Percentiles rank a stretch among this genome's conserved stretches.
Evolutionary conservation across 2,329 filamentous ascomycete species (phyloP).

Genomic region (Colletotrichum sublineola): DNA sequence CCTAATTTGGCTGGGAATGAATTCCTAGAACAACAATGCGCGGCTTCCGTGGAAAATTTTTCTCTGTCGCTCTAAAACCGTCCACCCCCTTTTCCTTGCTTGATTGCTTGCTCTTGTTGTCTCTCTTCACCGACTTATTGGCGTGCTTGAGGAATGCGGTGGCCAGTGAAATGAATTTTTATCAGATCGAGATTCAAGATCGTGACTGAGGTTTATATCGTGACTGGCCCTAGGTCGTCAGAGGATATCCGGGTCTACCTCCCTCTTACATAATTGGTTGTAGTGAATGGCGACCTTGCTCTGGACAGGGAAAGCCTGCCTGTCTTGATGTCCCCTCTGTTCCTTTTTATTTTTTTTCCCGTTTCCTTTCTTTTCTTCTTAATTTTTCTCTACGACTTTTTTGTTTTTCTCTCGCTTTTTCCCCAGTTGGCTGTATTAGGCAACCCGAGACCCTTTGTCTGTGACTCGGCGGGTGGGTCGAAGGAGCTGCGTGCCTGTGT

Average conservation of each 20-base stretch:
- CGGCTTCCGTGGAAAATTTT: conserved; percentile 23
- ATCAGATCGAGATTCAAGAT: conserved; percentile 39
- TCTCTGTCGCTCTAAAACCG: conserved; percentile 3
- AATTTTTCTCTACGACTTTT: not conserved
- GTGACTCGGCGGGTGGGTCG: conserved; percentile 12
- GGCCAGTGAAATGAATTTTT: conserved; percentile 15
- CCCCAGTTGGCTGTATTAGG: conserved; percentile 6
- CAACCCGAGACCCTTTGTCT: conserved; percentile 32
- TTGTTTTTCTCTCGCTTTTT: not conserved
- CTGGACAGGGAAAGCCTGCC: conserved; percentile 39
- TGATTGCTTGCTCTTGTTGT: not conserved
- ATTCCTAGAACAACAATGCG: conserved; percentile 9
- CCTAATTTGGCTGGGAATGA: conserved; percentile 33
- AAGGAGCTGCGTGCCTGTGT: not conserved
- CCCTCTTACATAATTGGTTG: not conserved
- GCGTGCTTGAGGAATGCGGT: conserved; percentile 30
- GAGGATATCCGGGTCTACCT: conserved; percentile 6
- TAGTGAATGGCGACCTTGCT: conserved; percentile 18
- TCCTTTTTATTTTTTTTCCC: not conserved
- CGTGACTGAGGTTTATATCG: conserved; percentile 33
- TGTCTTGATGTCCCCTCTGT: conserved; percentile 21
- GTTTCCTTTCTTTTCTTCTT: not conserved
- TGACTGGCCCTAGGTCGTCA: conserved; percentile 18
- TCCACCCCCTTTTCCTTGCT: not conserved
- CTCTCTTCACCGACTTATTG: conserved; percentile 40